phyloP scores from a whole-genome alignment of 2,329 filamentous ascomycete species.

The Hypoxylon sp. region DNA sequence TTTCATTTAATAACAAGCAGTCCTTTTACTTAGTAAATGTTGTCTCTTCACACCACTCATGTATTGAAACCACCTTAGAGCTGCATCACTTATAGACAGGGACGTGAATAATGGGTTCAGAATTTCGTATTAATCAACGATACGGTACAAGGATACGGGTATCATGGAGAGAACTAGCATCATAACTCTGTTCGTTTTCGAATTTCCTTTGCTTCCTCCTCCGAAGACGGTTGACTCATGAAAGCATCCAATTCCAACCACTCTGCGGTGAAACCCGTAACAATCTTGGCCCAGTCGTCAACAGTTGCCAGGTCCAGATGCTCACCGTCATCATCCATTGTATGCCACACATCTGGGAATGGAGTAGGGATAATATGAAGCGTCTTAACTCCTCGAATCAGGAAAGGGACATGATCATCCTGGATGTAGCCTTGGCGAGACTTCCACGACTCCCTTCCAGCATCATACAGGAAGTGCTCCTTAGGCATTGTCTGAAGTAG shows the following conservation, averaged over 20 bases:
- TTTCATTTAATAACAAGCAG: too few species aligned
- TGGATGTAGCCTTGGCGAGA: constrained; percentile 66
- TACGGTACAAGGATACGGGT: too few species aligned
- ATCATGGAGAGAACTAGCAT: background rate
- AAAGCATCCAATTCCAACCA: constrained; percentile 79
- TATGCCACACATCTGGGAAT: constrained; percentile 90
- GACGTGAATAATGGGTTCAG: too few species aligned
- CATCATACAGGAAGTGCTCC: constrained; percentile 72
- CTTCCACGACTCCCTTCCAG: constrained; percentile 58
- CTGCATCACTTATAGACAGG: too few species aligned
- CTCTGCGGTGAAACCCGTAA: constrained; percentile 85
- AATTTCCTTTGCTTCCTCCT: constrained; percentile 26
- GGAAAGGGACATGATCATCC: constrained; percentile 94
- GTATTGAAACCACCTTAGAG: too few species aligned
- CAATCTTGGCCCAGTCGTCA: constrained; percentile 86
- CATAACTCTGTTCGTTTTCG: constrained; percentile 31
- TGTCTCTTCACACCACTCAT: too few species aligned
- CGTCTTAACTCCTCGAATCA: constrained; percentile 84
- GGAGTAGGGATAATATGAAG: constrained; percentile 87
- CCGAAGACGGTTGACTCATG: constrained; percentile 28
- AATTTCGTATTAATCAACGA: too few species aligned
- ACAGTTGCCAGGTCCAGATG: constrained; percentile 83
- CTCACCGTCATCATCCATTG: constrained; percentile 79
- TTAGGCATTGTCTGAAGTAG: constrained; percentile 60
- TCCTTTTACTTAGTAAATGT: too few species aligned